Evolutionary conservation across 495 filamentous ascomycete genomes (phyloP).

Genomic region (Aspergillus bertholletiae): DNA sequence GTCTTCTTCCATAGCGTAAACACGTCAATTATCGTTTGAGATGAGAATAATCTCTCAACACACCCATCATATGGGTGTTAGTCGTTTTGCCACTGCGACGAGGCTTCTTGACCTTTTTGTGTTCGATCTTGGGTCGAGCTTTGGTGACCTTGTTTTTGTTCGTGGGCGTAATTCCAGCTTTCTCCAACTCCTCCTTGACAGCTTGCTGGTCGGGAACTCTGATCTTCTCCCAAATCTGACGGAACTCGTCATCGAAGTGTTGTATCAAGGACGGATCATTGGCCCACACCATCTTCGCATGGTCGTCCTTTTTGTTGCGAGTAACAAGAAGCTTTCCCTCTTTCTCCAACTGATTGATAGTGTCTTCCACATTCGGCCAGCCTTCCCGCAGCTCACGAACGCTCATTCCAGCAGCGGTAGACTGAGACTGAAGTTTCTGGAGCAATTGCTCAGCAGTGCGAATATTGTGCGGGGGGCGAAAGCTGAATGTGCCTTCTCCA

Average conservation of each 20-base stretch:
- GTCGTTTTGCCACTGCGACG: slow-evolving; percentile 79
- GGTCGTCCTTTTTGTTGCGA: slow-evolving; percentile 89
- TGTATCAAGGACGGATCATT: slow-evolving; percentile 76
- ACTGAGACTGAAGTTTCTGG: slow-evolving; percentile 71
- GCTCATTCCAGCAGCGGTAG: slow-evolving; percentile 72
- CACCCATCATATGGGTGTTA: slow-evolving; percentile 86
- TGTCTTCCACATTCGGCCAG: slow-evolving; percentile 77
- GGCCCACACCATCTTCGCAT: slow-evolving; percentile 80
- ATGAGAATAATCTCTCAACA: slow-evolving; percentile 81
- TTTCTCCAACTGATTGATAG: slow-evolving; percentile 72
- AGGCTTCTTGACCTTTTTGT: slow-evolving; percentile 60
- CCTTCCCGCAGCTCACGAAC: slow-evolving; percentile 93
- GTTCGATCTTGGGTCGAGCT: slow-evolving; percentile 50
- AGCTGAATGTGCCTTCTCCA: slow-evolving; percentile 65
- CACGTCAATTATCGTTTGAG: slow-evolving; percentile 31
- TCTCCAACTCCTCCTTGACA: slow-evolving; percentile 69
- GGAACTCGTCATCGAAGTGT: slow-evolving; percentile 77
- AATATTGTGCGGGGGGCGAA: slow-evolving; percentile 77
- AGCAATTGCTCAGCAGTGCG: slow-evolving; percentile 70
- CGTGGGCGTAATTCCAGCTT: slow-evolving; percentile 71
- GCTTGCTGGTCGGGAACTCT: slow-evolving; percentile 71
- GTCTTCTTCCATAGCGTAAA: neutral
- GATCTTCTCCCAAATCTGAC: slow-evolving; percentile 75
- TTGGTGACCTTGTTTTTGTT: slow-evolving; percentile 68
- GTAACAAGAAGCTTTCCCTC: slow-evolving; percentile 78